phyloP scores from a whole-genome alignment of 148 eudicot species.

The Cornus controversa region DNA sequence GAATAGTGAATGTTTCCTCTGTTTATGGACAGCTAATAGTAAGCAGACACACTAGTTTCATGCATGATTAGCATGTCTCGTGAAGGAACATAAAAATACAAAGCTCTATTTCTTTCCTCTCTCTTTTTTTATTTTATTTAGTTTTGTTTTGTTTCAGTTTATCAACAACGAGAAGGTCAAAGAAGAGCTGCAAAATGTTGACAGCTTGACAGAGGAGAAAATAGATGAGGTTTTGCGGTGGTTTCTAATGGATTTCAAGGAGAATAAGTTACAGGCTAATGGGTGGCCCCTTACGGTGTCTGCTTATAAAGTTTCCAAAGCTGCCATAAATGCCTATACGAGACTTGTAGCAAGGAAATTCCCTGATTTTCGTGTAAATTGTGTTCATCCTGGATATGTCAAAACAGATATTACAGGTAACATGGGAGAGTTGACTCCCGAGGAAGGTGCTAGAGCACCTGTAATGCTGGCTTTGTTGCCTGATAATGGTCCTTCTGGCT shows the following conservation, averaged over 20 bases:
- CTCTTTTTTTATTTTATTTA: no score
- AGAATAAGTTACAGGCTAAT: slow-evolving; percentile 14
- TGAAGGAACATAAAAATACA: no score
- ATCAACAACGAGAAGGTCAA: slow-evolving; percentile 18
- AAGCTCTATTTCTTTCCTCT: no score
- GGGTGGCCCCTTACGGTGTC: slow-evolving; percentile 16
- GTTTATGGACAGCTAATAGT: no score
- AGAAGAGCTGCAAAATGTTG: slow-evolving; percentile 19
- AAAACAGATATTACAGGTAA: slow-evolving; percentile 3
- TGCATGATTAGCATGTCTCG: no score
- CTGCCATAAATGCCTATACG: slow-evolving; percentile 12
- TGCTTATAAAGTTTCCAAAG: slow-evolving; percentile 15
- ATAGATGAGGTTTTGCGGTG: slow-evolving; percentile 24
- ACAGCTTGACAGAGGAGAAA: slow-evolving; percentile 35
- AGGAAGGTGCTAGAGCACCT: slow-evolving; percentile 18
- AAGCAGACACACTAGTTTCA: no score
- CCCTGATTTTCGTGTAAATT: background rate
- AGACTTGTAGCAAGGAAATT: slow-evolving; percentile 5
- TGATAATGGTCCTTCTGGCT: slow-evolving; percentile 16
- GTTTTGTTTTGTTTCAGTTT: background rate
- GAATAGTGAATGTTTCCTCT: slow-evolving; percentile 28
- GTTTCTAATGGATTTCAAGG: slow-evolving; percentile 35
- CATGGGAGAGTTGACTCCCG: background rate
- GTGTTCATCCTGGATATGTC: slow-evolving; percentile 17
- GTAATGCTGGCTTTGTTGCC: slow-evolving; percentile 16